Evolutionary conservation across 805 yeast species (phyloP).

Genomic region (Pichia heedii): DNA sequence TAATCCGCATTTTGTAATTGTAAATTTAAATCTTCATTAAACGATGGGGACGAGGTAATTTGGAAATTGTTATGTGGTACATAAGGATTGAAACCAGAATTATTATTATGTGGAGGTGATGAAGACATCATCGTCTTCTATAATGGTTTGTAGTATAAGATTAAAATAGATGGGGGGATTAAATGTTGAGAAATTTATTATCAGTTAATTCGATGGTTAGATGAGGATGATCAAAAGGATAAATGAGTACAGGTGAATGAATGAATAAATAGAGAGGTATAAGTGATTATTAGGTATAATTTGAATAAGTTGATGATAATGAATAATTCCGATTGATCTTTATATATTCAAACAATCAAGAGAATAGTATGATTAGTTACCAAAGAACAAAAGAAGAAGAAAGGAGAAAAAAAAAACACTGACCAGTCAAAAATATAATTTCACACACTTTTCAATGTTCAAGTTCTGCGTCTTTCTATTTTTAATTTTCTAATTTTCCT

Average conservation of each 20-base stretch:
- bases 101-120: conserved; percentile 25
- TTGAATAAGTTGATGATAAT: too few species aligned
- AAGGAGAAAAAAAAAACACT: background rate
- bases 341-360: too few species aligned
- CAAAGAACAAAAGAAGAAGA: too few species aligned
- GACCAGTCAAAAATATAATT: background rate
- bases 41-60: conserved; percentile 20
- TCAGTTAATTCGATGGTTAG: too few species aligned
- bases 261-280: too few species aligned
- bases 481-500: background rate
- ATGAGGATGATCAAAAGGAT: too few species aligned
- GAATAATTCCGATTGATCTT: too few species aligned
- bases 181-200: background rate
- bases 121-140: conserved; percentile 26
- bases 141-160: background rate
- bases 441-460: background rate
- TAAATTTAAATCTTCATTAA: conserved; percentile 14
- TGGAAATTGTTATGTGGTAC: background rate
- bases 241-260: too few species aligned
- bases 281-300: too few species aligned
- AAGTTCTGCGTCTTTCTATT: background rate
- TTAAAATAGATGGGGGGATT: too few species aligned
- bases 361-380: too few species aligned
- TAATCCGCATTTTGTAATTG: conserved; percentile 13
- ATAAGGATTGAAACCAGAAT: conserved; percentile 12